Evolutionary conservation across 2,329 filamentous ascomycete species (phyloP), one percentile per base, ranked within the genome.

Genomic region (Neoascochyta sp.): DNA sequence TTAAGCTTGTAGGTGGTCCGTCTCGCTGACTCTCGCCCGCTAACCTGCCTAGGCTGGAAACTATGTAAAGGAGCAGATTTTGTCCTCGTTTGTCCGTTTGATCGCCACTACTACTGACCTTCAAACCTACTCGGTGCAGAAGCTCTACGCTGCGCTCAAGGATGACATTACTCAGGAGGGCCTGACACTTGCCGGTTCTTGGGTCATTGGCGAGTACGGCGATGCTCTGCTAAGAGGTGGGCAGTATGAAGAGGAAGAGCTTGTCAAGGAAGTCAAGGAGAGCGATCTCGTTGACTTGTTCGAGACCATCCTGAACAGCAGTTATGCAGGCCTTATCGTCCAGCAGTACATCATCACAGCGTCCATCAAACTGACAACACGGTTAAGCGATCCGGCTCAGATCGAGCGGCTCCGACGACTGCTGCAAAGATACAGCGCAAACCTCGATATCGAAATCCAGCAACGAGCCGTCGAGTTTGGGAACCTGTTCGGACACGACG

Each of bases 101-200:
- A 90, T 98, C 43, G 92, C 92, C 9, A 96, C 90, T 0, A 94
- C 88, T 0, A 82, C 89, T 0, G 92, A 98, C 50, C 71, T 96
- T 21, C 92, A 98, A 63, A 95, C 89, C 1, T 98, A 98, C 58
- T 89, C 88, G 1, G 90, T 90, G 4, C 92, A 95, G 57, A 98
- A 96, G 63, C 73, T 98, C 5, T 98, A 95, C 61, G 73, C 81
- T 12, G 85, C 84, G 39, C 69, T 98, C 32, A 95, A 92, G 63
- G 92, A 94, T 46, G 92, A 98, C 52, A 95, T 98, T 50, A 95
- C 90, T 2, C 92, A 98, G 61, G 93, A 98, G 65, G 93, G 88
- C 43, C 69, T 98, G 43, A 95, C 88, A 7, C 76, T 96, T 41
- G 88, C 90, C 27, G 92, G 86, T 20, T 83, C 92, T 5, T 98